A percentile compares a stretch with the other conserved stretches of the same genome.
Conservation (phyloP, 1,284 basidiomycete species). For the Ganoderma lucidum region DNA sequence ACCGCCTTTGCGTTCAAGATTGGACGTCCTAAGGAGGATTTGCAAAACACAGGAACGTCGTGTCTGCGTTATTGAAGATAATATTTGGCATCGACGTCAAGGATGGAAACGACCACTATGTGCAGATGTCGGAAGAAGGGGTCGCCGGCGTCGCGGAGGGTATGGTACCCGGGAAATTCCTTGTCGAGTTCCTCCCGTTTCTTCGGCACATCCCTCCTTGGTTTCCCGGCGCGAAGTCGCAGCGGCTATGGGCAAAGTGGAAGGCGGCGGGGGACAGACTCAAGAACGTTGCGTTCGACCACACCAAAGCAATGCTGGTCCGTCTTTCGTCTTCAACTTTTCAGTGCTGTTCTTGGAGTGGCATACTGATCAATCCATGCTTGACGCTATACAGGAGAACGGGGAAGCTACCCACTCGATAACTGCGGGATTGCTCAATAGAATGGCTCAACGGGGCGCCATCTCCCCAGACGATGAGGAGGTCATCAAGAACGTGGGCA, state of each 20-base stretch:
- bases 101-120: constrained; percentile 18
- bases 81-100: constrained; percentile 26
- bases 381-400: background rate
- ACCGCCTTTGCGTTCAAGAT: background rate
- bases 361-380: background rate
- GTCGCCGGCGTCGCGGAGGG: background rate
- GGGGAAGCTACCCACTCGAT: background rate
- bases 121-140: constrained; percentile 13
- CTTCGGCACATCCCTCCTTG: constrained; percentile 27
- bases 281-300: constrained; percentile 13
- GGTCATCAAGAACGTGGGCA: constrained; percentile 16
- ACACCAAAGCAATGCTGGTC: constrained; percentile 15
- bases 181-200: constrained; percentile 26
- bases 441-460: background rate
- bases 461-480: constrained; percentile 1
- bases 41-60: background rate
- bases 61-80: constrained; percentile 21
- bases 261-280: constrained; percentile 13
- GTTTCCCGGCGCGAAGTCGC: constrained; percentile 26
- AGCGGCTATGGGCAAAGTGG: constrained; percentile 17
- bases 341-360: no score
- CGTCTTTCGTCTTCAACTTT: background rate
- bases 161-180: constrained; percentile 21
- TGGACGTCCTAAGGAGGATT: background rate
- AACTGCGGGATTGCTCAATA: background rate